Percentiles rank a stretch among this genome's conserved stretches.
phyloP scores from a whole-genome alignment of 352 stramenopile genomes.

The Phytophthora foliorum region DNA sequence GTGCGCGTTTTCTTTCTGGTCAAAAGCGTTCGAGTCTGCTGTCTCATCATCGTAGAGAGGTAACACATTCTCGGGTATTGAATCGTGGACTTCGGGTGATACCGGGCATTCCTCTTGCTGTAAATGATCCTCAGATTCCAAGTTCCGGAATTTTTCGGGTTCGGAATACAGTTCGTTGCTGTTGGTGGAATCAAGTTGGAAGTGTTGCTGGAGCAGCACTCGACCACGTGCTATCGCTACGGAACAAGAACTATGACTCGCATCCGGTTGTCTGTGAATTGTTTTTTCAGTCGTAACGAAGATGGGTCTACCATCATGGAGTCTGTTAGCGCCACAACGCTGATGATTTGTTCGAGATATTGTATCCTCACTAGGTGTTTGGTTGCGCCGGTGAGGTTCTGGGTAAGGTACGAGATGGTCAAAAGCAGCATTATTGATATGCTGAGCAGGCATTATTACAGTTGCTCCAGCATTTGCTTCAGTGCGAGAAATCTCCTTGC shows the following conservation, averaged over 20 bases:
- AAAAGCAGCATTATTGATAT: neutral
- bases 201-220: neutral
- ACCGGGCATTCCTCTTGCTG: neutral
- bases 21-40: neutral
- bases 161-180: neutral
- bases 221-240: neutral
- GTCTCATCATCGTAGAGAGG: slow-evolving; percentile 34
- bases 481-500: neutral
- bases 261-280: neutral
- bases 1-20: neutral
- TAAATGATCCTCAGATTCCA: neutral
- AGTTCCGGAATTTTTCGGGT: neutral
- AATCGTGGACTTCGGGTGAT: neutral
- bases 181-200: neutral
- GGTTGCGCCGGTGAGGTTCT: neutral
- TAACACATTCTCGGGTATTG: slow-evolving; percentile 8
- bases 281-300: neutral
- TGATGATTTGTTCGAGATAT: neutral
- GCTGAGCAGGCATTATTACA: neutral
- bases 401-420: neutral
- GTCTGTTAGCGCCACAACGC: neutral
- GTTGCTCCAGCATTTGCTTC: neutral
- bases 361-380: neutral
- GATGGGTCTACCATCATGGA: neutral
- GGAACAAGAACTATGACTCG: neutral